A percentile compares a stretch with the other conserved stretches of the same genome.
Conservation (phyloP, 1,284 basidiomycete genomes). For the Trichosporon sp. region DNA sequence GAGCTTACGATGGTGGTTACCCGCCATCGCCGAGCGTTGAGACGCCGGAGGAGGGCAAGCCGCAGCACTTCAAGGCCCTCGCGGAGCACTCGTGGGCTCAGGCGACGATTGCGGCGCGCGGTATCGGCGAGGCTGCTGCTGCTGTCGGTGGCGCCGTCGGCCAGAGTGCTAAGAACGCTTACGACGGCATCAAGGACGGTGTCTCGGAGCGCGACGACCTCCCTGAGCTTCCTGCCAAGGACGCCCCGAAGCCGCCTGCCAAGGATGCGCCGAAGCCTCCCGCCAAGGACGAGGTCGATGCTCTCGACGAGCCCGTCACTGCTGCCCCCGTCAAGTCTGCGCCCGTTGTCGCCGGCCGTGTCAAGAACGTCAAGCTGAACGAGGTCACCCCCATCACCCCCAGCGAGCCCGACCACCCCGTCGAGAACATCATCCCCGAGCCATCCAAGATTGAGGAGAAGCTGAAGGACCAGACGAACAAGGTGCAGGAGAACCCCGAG, state of each 20-base stretch:
- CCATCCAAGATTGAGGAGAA: neutral
- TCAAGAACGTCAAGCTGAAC: constrained; percentile 21
- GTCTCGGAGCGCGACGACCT: constrained; percentile 8
- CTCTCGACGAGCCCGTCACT: neutral
- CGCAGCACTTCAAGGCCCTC: constrained; percentile 31
- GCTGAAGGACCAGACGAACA: neutral
- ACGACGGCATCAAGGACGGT: constrained; percentile 35
- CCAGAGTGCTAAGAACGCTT: constrained; percentile 43
- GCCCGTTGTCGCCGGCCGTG: neutral
- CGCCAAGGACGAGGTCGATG: constrained; percentile 9
- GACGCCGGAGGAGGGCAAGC: constrained; percentile 17
- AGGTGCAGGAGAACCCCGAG: neutral
- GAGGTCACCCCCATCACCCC: constrained; percentile 4
- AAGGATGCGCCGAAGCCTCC: constrained; percentile 14
- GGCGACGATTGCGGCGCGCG: constrained; percentile 48
- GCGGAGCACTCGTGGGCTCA: constrained; percentile 51
- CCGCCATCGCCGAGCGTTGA: constrained; percentile 15
- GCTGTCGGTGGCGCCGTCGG: constrained; percentile 47
- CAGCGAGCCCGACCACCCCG: neutral
- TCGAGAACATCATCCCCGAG: constrained; percentile 10
- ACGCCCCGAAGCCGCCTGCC: constrained; percentile 13
- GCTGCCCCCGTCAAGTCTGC: neutral
- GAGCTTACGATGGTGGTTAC: constrained; percentile 21
- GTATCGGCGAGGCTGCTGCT: constrained; percentile 44
- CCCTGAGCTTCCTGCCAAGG: constrained; percentile 21